phyloP scores from a whole-genome alignment of 2,329 filamentous ascomycete species.

The Talaromyces piceae region DNA sequence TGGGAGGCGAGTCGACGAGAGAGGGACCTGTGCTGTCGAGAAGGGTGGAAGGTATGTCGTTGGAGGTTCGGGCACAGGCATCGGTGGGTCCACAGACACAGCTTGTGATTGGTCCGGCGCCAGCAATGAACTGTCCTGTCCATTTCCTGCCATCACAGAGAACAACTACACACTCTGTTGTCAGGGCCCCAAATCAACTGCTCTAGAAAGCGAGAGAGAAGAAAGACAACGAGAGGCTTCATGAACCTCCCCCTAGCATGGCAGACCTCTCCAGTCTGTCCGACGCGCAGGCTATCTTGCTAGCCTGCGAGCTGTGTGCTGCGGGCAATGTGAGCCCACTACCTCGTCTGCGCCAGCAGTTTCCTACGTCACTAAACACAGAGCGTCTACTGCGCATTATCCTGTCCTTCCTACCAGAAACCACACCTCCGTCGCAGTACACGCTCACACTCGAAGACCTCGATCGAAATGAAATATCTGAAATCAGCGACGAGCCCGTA shows the following conservation, averaged over 20 bases:
- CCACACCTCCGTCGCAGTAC: slow-evolving; percentile 45
- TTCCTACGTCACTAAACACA: slow-evolving; percentile 41
- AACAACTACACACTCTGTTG: not conserved
- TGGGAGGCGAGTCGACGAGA: slow-evolving; percentile 14
- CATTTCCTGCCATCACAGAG: not conserved
- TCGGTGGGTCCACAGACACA: not conserved
- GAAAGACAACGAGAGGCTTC: too few relatives aligned
- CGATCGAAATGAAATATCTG: slow-evolving; percentile 24
- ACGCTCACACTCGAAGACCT: slow-evolving; percentile 42
- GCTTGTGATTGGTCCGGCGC: not conserved
- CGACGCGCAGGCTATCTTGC: slow-evolving; percentile 50
- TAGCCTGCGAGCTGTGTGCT: slow-evolving; percentile 50
- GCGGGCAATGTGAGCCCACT: slow-evolving; percentile 47
- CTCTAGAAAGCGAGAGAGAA: too few relatives aligned
- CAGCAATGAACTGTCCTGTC: not conserved
- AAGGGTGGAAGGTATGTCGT: slow-evolving; percentile 15
- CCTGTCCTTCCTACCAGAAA: slow-evolving; percentile 56
- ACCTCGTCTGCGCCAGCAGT: slow-evolving; percentile 43
- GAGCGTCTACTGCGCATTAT: slow-evolving; percentile 52
- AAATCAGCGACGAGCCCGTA: slow-evolving; percentile 26
- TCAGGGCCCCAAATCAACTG: too few relatives aligned
- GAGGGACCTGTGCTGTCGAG: slow-evolving; percentile 15
- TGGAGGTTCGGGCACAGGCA: not conserved
- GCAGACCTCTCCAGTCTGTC: slow-evolving; percentile 38
- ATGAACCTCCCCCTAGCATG: slow-evolving; percentile 21